Conservation (phyloP, 2,329 filamentous ascomycete genomes). For the Trichoderma hamatum region DNA sequence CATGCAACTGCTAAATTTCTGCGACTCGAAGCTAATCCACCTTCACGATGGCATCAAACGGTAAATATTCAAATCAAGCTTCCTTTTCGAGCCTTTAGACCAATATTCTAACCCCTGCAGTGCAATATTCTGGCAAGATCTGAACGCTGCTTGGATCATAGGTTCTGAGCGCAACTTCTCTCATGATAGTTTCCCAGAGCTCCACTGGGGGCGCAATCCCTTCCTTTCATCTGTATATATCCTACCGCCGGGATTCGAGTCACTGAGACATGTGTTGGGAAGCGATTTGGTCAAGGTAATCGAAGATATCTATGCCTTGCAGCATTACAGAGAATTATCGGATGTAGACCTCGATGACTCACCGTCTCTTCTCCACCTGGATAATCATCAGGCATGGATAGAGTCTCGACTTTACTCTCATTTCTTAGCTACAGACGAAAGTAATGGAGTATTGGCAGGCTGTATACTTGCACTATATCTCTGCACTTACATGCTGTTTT, state of each 20-base stretch:
- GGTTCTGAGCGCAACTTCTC: constrained; percentile 5
- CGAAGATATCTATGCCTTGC: constrained; percentile 7
- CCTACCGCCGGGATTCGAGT: constrained; percentile 3
- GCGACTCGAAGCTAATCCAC: constrained; percentile 3
- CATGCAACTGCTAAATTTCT: constrained; percentile 3
- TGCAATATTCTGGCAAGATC: constrained; percentile 19
- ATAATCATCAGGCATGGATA: constrained; percentile 6
- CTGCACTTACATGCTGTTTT: constrained; percentile 3
- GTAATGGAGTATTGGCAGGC: neutral
- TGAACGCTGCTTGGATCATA: constrained; percentile 13
- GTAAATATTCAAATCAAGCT: neutral
- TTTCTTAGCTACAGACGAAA: neutral
- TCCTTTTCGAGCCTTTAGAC: neutral
- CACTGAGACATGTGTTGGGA: neutral
- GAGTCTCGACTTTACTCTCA: constrained; percentile 1
- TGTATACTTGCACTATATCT: constrained; percentile 9
- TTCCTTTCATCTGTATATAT: neutral
- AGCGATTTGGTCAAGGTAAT: neutral
- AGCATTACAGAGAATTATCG: neutral
- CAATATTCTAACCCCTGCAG: neutral
- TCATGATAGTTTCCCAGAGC: neutral
- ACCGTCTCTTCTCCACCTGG: neutral
- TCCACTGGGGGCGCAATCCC: constrained; percentile 4
- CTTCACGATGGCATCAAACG: constrained; percentile 15
- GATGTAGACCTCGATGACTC: neutral